Evolutionary conservation across 2,329 filamentous ascomycete genomes (phyloP).

Genomic region (Fusarium incarnatum): DNA sequence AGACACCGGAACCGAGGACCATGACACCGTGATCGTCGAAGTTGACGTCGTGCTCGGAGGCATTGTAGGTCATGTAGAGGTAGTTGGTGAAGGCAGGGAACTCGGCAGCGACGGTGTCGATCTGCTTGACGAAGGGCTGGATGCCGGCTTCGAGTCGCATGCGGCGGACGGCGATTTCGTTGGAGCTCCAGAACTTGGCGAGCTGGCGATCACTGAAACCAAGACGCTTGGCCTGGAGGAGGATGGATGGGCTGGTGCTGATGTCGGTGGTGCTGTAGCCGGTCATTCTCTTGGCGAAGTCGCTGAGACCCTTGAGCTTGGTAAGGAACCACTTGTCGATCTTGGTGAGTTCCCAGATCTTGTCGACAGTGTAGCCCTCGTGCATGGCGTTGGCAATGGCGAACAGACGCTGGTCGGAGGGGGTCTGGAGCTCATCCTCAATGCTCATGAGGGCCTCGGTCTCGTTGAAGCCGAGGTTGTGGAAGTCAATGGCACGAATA

Average conservation of each 20-base stretch:
- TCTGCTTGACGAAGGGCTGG: conserved; percentile 93
- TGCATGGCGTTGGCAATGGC: conserved; percentile 99
- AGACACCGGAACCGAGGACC: conserved; percentile 95
- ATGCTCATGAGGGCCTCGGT: conserved; percentile 94
- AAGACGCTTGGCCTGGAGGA: conserved; percentile 89
- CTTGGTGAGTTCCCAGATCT: conserved; percentile 98
- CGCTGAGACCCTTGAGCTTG: conserved; percentile 89
- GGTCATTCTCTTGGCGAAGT: conserved; percentile 86
- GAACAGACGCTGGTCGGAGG: conserved; percentile 96
- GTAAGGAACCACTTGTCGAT: conserved; percentile 99
- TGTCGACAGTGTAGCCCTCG: conserved; percentile 90
- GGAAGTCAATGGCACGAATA: conserved; percentile 93
- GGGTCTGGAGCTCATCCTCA: conserved; percentile 94
- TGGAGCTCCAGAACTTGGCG: conserved; percentile 93
- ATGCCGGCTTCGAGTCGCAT: conserved; percentile 88
- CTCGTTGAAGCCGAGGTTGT: conserved; percentile 94
- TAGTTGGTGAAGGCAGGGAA: conserved; percentile 97
- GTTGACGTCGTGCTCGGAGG: conserved; percentile 81
- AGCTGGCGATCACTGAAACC: conserved; percentile 96
- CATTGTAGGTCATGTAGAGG: conserved; percentile 96
- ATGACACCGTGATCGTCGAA: conserved; percentile 95
- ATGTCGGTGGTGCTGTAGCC: conserved; percentile 74
- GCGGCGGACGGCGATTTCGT: conserved; percentile 88
- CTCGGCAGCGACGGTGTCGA: conserved; percentile 97
- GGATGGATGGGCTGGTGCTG: conserved; percentile 70